A percentile compares a stretch with the other conserved stretches of the same genome.
Conservation (phyloP, 2,329 filamentous ascomycete genomes). For the Pyrenochaeta sp. region DNA sequence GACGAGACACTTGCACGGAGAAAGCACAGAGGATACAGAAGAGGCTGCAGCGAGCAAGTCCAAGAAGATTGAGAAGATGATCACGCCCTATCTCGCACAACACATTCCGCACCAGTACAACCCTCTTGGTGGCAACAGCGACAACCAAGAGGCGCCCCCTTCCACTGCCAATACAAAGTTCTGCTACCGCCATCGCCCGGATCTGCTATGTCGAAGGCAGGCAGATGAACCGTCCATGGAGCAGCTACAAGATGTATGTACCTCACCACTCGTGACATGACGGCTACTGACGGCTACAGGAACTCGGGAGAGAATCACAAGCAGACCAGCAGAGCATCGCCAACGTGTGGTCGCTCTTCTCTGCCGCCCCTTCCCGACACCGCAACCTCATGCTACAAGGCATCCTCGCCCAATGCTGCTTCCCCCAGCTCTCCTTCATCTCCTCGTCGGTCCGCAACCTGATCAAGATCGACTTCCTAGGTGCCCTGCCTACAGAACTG, state of each 20-base stretch:
- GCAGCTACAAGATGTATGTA: slow-evolving; percentile 81
- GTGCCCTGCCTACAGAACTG: slow-evolving; percentile 86
- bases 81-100: slow-evolving; percentile 87
- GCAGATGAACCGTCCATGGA: slow-evolving; percentile 97
- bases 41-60: slow-evolving; percentile 46
- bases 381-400: slow-evolving; percentile 96
- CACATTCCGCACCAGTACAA: slow-evolving; percentile 92
- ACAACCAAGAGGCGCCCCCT: slow-evolving; percentile 36
- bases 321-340: slow-evolving; percentile 94
- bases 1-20: slow-evolving; percentile 38
- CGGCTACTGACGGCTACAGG: slow-evolving; percentile 59
- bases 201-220: slow-evolving; percentile 90
- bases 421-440: slow-evolving; percentile 93
- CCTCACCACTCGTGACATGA: neutral
- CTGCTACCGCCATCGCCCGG: slow-evolving; percentile 94
- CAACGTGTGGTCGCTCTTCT: slow-evolving; percentile 98
- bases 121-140: slow-evolving; percentile 68
- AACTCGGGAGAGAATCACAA: slow-evolving; percentile 81
- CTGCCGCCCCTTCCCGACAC: slow-evolving; percentile 91
- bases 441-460: slow-evolving; percentile 91
- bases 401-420: slow-evolving; percentile 95
- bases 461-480: slow-evolving; percentile 96
- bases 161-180: slow-evolving; percentile 79
- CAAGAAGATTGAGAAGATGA: slow-evolving; percentile 77
- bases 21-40: slow-evolving; percentile 33